Evolutionary conservation across 164 flowering plant species (phyloP).

Genomic region (Sextonia rubra): DNA sequence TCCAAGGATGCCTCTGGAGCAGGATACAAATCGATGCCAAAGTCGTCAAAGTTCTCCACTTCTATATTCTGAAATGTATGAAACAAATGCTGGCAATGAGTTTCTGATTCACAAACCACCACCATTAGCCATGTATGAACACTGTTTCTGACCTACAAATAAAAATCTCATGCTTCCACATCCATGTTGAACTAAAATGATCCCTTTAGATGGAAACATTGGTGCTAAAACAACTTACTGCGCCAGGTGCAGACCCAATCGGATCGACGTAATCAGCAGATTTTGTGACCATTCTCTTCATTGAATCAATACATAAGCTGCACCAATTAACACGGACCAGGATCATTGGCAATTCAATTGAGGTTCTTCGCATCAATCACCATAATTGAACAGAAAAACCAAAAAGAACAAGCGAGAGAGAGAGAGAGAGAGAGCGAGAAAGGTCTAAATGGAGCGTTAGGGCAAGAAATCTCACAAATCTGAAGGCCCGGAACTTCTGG

Average conservation of each 20-base stretch:
- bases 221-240: conserved; percentile 13
- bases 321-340: background rate
- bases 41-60: conserved; percentile 51
- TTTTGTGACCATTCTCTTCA: conserved; percentile 17
- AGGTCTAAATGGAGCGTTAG: background rate
- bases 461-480: conserved; percentile 24
- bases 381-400: no score
- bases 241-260: conserved; percentile 10
- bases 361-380: no score
- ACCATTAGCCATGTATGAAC: background rate
- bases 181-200: background rate
- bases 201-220: background rate
- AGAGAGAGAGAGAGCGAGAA: no score
- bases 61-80: conserved; percentile 35
- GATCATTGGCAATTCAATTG: no score
- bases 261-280: background rate
- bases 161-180: background rate
- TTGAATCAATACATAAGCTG: conserved; percentile 20
- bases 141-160: background rate
- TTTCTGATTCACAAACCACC: background rate
- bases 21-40: conserved; percentile 54
- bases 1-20: conserved; percentile 23
- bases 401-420: no score
- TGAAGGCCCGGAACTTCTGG: conserved; percentile 31
- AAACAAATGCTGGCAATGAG: conserved; percentile 6